A percentile compares a stretch with the other conserved stretches of the same genome.
Conservation (phyloP, 257 asterid species). For the Scutellaria minor region DNA sequence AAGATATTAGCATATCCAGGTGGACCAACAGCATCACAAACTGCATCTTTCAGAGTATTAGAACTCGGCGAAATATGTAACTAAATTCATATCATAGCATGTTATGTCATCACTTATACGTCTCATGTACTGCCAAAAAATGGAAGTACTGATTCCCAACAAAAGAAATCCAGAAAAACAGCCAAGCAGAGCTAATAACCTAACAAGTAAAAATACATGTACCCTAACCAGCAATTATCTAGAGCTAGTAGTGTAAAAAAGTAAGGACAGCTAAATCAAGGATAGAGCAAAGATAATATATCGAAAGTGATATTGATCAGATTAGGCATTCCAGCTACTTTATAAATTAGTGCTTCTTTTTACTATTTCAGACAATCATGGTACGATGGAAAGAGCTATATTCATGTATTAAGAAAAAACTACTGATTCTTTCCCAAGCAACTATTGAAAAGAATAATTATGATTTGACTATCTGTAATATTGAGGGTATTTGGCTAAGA, state of each 20-base stretch:
- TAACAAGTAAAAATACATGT: neutral
- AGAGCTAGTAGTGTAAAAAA: neutral
- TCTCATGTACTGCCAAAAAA: neutral
- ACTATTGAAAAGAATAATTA: neutral
- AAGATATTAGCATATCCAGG: neutral
- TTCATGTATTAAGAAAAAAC: neutral
- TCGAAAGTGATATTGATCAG: neutral
- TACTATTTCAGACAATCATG: constrained; percentile 2
- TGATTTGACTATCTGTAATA: neutral
- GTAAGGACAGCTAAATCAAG: neutral
- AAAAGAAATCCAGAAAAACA: neutral
- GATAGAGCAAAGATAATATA: neutral
- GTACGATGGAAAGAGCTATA: constrained; percentile 4
- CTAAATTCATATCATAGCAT: neutral
- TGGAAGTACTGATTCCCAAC: neutral
- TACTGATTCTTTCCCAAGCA: neutral
- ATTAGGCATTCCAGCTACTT: neutral
- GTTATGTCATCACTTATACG: neutral
- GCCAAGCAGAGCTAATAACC: neutral
- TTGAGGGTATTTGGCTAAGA: neutral
- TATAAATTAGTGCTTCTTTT: neutral
- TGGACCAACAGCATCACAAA: neutral
- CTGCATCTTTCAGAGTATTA: constrained; percentile 3
- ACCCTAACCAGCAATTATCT: neutral
- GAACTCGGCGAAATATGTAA: neutral